phyloP scores from a whole-genome alignment of 305 asterid species.

The Stenogyne calaminthoides region DNA sequence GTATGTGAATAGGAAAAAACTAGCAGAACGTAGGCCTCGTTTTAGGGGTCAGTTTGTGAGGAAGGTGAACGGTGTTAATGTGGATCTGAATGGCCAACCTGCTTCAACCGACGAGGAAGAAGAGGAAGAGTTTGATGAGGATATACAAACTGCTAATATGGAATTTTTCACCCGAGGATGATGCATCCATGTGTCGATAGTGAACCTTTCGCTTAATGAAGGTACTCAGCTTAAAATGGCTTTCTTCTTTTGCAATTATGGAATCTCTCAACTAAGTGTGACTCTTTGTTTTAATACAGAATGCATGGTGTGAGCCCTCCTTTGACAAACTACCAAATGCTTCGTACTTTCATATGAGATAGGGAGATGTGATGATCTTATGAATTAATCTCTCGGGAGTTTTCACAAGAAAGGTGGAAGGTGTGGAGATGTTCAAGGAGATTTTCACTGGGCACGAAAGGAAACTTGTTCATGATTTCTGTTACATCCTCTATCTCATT shows the following conservation, averaged over 20 bases:
- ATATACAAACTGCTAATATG: slow-evolving; percentile 41
- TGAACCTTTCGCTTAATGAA: slow-evolving; percentile 22
- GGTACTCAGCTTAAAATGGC: slow-evolving; percentile 18
- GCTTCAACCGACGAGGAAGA: slow-evolving; percentile 70
- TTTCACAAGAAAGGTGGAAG: too few relatives aligned
- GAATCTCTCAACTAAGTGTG: neutral
- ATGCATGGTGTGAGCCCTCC: neutral
- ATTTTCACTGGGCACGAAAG: too few relatives aligned
- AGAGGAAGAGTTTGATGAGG: slow-evolving; percentile 72
- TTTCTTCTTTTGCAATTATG: neutral
- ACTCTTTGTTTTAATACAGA: neutral
- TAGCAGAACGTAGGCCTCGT: slow-evolving; percentile 96
- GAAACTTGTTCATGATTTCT: slow-evolving; percentile 8
- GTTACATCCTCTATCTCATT: neutral
- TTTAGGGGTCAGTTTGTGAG: slow-evolving; percentile 92
- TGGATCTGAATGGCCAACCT: slow-evolving; percentile 90
- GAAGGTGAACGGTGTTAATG: slow-evolving; percentile 70
- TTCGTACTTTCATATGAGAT: slow-evolving; percentile 5
- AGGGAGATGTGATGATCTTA: slow-evolving; percentile 1
- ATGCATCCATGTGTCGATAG: slow-evolving; percentile 35
- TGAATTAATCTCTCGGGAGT: slow-evolving; percentile 12
- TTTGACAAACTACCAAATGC: slow-evolving; percentile 5
- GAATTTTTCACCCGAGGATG: slow-evolving; percentile 44
- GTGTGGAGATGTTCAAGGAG: too few relatives aligned
- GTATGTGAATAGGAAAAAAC: slow-evolving; percentile 83